These are phyloP conservation scores for Solanum tacnaense DNA, from an alignment of 257 asterid species.

Conservation along the genomic window DNA sequence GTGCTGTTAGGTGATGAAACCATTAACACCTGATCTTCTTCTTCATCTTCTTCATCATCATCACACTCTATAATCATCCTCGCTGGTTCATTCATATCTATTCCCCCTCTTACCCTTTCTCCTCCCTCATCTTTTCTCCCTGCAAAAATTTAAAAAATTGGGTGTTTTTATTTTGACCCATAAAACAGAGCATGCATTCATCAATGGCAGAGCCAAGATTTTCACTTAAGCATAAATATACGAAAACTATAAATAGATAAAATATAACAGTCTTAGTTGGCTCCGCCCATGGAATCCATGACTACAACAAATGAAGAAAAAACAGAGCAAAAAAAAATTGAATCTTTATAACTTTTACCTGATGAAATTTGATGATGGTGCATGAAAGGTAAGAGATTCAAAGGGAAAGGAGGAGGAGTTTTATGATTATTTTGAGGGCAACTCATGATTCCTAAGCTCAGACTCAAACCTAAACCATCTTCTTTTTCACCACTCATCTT, in stretches of 20 bases:
- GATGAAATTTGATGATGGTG: conserved; percentile 15
- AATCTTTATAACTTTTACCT: conserved; percentile 18
- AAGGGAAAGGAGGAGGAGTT: conserved; percentile 29
- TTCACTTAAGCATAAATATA: too few relatives aligned
- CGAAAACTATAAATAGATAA: too few relatives aligned
- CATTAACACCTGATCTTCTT: conserved; percentile 29
- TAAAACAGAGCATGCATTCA: not conserved
- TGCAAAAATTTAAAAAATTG: not conserved
- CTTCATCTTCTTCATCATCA: conserved; percentile 19
- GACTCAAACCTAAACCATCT: conserved; percentile 54
- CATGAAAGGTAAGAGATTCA: conserved; percentile 37
- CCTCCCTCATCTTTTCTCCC: conserved; percentile 43
- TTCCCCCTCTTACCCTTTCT: conserved; percentile 40
- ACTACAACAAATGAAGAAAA: not conserved
- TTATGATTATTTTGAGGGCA: not conserved
- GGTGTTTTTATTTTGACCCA: not conserved
- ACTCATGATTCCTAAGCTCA: conserved; percentile 40
- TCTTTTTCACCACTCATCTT: conserved; percentile 44
- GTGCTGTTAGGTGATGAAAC: conserved; percentile 92
- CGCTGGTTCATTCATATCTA: conserved; percentile 65
- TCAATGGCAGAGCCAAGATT: not conserved
- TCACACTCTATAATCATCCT: conserved; percentile 18
- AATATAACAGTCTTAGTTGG: not conserved
- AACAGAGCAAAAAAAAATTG: not conserved
- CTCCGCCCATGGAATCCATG: not conserved